Percentiles rank a stretch among this genome's conserved stretches.
phyloP scores from a whole-genome alignment of 768 basidiomycete species.

The Dentipellis fragilis region DNA sequence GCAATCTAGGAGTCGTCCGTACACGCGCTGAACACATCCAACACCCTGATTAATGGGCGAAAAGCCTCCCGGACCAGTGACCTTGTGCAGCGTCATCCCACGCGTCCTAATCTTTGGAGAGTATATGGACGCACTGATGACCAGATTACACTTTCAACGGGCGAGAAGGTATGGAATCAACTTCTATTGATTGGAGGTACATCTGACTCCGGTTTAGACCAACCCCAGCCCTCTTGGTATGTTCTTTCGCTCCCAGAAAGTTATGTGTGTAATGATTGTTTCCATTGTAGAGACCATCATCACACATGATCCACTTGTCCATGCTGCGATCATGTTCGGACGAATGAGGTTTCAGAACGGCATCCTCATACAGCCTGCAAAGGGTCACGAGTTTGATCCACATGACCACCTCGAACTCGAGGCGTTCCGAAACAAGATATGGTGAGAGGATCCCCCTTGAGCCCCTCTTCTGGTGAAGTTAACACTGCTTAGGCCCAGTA shows the following conservation, averaged over 20 bases:
- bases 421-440: not conserved
- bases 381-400: not conserved
- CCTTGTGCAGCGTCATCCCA: not conserved
- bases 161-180: not conserved
- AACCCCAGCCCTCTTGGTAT: not conserved
- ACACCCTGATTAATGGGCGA: not conserved
- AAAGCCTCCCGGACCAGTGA: not conserved
- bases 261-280: not conserved
- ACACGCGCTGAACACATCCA: not conserved
- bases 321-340: not conserved
- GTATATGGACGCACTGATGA: not conserved
- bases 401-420: not conserved
- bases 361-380: not conserved
- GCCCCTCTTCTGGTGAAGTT: not conserved
- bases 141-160: not conserved
- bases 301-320: not conserved
- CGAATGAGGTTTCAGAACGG: slow-evolving; percentile 7
- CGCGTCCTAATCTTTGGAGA: not conserved
- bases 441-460: not conserved
- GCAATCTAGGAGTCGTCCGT: not conserved
- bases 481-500: not conserved
- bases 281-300: not conserved
- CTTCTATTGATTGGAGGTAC: not conserved
- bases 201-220: not conserved
- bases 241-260: not conserved